Evolutionary conservation across 202 grass and related monocot species (phyloP).

Genomic region (Schoenoplectus tabernaemontani): DNA sequence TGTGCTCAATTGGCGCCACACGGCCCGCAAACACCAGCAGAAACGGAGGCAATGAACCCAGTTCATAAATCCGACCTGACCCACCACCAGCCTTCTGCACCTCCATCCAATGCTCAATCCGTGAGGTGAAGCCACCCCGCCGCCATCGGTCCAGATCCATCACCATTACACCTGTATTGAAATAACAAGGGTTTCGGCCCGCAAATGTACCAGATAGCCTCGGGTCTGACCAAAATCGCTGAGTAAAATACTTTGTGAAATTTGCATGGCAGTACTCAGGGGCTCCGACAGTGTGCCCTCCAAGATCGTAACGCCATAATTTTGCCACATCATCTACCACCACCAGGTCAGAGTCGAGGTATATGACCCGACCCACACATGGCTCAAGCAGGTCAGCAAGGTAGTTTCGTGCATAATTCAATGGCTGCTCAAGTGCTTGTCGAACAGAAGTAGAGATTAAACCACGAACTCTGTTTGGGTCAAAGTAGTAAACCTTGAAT

Average conservation of each 20-base stretch:
- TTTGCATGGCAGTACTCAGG: slow-evolving; percentile 95
- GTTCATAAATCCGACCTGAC: slow-evolving; percentile 76
- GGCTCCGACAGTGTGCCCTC: slow-evolving; percentile 56
- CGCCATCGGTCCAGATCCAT: slow-evolving; percentile 78
- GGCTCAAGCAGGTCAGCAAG: slow-evolving; percentile 68
- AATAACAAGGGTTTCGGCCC: slow-evolving; percentile 65
- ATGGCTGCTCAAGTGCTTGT: slow-evolving; percentile 82
- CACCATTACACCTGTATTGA: slow-evolving; percentile 97
- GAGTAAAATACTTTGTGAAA: slow-evolving; percentile 88
- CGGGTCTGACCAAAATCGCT: slow-evolving; percentile 61
- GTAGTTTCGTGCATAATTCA: slow-evolving; percentile 94
- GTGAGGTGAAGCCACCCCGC: slow-evolving; percentile 41
- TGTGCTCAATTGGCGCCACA: slow-evolving; percentile 89
- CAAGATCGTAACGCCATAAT: slow-evolving; percentile 72
- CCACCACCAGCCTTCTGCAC: slow-evolving; percentile 52
- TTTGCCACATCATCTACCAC: slow-evolving; percentile 86
- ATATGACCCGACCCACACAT: slow-evolving; percentile 72
- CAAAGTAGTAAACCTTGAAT: slow-evolving; percentile 84
- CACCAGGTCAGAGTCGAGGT: slow-evolving; percentile 83
- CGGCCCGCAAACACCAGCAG: slow-evolving; percentile 88
- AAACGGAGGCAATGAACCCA: slow-evolving; percentile 88
- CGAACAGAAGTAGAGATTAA: slow-evolving; percentile 81
- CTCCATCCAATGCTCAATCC: slow-evolving; percentile 96
- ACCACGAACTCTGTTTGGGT: slow-evolving; percentile 54
- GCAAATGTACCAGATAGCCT: slow-evolving; percentile 44